Evolutionary conservation across 31 red algal genomes (phyloP).

Genomic region (Bonnemaisonia californica): DNA sequence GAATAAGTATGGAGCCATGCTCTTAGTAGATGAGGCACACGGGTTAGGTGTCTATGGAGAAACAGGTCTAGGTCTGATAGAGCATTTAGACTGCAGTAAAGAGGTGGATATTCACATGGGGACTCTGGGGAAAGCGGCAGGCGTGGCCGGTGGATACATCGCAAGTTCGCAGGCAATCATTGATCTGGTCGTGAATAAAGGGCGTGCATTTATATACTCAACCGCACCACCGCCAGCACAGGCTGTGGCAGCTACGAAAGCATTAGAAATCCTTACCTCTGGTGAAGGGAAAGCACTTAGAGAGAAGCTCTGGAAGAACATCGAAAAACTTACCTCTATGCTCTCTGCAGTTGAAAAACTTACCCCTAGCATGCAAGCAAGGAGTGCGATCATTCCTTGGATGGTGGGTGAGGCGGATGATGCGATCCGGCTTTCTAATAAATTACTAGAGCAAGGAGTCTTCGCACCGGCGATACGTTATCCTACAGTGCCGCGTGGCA

Average conservation of each 20-base stretch:
- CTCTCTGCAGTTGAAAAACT: background rate
- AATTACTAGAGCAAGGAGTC: background rate
- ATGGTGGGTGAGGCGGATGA: constrained; percentile 5
- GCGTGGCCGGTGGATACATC: constrained; percentile 64
- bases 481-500: background rate
- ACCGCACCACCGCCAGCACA: background rate
- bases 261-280: background rate
- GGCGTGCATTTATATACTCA: background rate
- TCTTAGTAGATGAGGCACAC: constrained; percentile 63
- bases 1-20: constrained; percentile 47
- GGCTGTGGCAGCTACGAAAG: background rate
- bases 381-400: background rate
- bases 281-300: background rate
- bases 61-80: constrained; percentile 34
- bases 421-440: background rate
- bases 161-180: constrained; percentile 38
- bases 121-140: constrained; percentile 61
- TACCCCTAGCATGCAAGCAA: background rate
- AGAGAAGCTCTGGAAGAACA: constrained; percentile 1
- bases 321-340: background rate
- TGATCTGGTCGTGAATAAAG: constrained; percentile 16
- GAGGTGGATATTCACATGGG: constrained; percentile 40
- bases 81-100: constrained; percentile 21
- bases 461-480: background rate
- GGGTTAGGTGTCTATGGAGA: constrained; percentile 43